A percentile compares a stretch with the other conserved stretches of the same genome.
phyloP scores from a whole-genome alignment of 129 eudicot species.

The Calendula officinalis region DNA sequence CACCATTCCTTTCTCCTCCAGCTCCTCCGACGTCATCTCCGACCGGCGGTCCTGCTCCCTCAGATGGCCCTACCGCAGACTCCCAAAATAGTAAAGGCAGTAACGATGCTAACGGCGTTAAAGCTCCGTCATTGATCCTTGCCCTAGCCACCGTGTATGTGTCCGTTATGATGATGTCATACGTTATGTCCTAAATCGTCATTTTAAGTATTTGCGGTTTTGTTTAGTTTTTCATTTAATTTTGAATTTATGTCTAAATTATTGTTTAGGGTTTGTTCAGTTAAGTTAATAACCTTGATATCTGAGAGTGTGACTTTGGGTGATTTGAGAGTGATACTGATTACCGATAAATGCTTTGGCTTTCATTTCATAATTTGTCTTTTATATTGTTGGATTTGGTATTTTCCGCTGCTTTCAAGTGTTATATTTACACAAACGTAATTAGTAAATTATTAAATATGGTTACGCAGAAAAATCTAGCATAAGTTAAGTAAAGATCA shows the following conservation, averaged over 20 bases:
- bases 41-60: slow-evolving; percentile 33
- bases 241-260: slow-evolving; percentile 25
- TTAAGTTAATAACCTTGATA: slow-evolving; percentile 22
- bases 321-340: slow-evolving; percentile 31
- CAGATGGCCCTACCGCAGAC: slow-evolving; percentile 36
- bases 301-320: slow-evolving; percentile 29
- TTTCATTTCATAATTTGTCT: slow-evolving; percentile 9
- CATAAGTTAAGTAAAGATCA: not conserved
- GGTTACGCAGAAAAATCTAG: too few relatives aligned
- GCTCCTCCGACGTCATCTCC: slow-evolving; percentile 36
- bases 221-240: slow-evolving; percentile 1
- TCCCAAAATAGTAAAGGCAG: slow-evolving; percentile 32
- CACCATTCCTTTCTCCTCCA: slow-evolving; percentile 37
- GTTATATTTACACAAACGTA: not conserved
- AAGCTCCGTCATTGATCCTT: slow-evolving; percentile 18
- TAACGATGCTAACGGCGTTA: slow-evolving; percentile 18
- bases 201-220: slow-evolving; percentile 22
- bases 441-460: too few relatives aligned
- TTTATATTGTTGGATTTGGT: not conserved
- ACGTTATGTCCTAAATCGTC: slow-evolving; percentile 27
- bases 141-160: not conserved
- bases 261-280: slow-evolving; percentile 24
- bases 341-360: slow-evolving; percentile 37
- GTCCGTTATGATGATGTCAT: slow-evolving; percentile 17
- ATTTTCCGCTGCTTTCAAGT: not conserved